These are phyloP conservation scores for Tricholoma saponaceum DNA, from an alignment of 768 basidiomycete species.

Conservation along the genomic window DNA sequence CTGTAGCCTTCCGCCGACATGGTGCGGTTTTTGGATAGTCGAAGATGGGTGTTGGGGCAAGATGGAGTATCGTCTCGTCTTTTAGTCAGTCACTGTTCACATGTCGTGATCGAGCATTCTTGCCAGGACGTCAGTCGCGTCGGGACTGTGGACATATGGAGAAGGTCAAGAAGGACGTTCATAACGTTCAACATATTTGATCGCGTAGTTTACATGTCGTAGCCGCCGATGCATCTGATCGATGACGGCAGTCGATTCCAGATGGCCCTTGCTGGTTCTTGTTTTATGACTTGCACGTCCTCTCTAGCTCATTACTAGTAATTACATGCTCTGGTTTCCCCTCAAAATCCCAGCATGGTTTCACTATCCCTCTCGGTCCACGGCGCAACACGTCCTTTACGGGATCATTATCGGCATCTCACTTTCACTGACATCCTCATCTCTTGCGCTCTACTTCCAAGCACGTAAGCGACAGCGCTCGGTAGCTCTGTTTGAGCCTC, in stretches of 20 bases:
- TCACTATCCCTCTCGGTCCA: conserved; percentile 32
- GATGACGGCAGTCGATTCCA: background rate
- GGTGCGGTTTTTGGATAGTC: background rate
- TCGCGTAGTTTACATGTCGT: background rate
- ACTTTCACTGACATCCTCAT: conserved; percentile 68
- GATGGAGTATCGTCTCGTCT: too few relatives aligned
- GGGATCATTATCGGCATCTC: conserved; percentile 70
- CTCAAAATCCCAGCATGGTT: conserved; percentile 27
- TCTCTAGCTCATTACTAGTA: conserved; percentile 1
- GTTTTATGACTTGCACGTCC: conserved; percentile 10
- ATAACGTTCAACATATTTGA: too few relatives aligned
- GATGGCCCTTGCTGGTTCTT: too few relatives aligned
- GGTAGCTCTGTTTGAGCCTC: conserved; percentile 32
- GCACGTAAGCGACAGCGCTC: conserved; percentile 44
- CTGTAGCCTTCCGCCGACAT: conserved; percentile 19
- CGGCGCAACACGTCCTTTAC: conserved; percentile 32
- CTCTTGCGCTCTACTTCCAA: conserved; percentile 52
- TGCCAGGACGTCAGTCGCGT: too few relatives aligned
- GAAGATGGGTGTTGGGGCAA: background rate
- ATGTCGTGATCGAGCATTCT: conserved; percentile 2
- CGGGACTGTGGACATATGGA: background rate
- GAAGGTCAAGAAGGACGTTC: too few relatives aligned
- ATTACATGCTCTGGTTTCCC: conserved; percentile 18
- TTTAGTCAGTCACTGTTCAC: conserved; percentile 1
- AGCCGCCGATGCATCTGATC: background rate